phyloP scores from a whole-genome alignment of 805 yeast genomes.

The Teunomyces cretensis region DNA sequence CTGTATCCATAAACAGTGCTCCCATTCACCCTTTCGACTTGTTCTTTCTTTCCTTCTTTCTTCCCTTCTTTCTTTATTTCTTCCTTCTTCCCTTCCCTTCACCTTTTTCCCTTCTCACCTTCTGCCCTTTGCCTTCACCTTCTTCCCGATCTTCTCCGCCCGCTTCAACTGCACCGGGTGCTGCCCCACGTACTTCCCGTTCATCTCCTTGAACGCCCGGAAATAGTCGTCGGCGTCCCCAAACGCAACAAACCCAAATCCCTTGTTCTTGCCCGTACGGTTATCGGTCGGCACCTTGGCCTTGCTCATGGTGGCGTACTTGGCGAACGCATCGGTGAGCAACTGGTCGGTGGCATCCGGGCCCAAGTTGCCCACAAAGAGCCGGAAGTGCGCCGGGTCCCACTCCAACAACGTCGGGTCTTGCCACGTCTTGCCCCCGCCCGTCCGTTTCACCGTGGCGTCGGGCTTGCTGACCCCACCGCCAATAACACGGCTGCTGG shows the following conservation, averaged over 20 bases:
- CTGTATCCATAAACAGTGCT: too few species aligned
- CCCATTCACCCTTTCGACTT: too few species aligned
- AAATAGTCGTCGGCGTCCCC: constrained; percentile 63
- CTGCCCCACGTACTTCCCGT: constrained; percentile 72
- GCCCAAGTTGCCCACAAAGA: constrained; percentile 73
- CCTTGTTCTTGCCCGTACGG: constrained; percentile 50
- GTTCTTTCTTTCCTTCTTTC: too few species aligned
- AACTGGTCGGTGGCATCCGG: constrained; percentile 61
- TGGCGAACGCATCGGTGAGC: constrained; percentile 53
- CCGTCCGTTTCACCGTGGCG: constrained; percentile 41
- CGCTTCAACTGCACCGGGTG: constrained; percentile 69
- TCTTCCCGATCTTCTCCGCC: constrained; percentile 46
- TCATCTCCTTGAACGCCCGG: constrained; percentile 70
- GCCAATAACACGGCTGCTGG: not conserved
- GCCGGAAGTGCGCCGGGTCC: constrained; percentile 69
- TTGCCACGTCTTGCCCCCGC: constrained; percentile 50
- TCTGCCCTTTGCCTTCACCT: too few species aligned
- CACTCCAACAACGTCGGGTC: constrained; percentile 53
- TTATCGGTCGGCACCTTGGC: constrained; percentile 59
- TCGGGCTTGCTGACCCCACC: not conserved
- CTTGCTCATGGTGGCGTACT: constrained; percentile 53
- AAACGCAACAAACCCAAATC: constrained; percentile 77
- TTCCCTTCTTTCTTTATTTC: too few species aligned
- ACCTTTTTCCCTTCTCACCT: too few species aligned
- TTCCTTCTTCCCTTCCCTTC: too few species aligned